These are phyloP conservation scores for Peltaster fructicola DNA, from an alignment of 2,329 filamentous ascomycete genomes.

Conservation along the genomic window DNA sequence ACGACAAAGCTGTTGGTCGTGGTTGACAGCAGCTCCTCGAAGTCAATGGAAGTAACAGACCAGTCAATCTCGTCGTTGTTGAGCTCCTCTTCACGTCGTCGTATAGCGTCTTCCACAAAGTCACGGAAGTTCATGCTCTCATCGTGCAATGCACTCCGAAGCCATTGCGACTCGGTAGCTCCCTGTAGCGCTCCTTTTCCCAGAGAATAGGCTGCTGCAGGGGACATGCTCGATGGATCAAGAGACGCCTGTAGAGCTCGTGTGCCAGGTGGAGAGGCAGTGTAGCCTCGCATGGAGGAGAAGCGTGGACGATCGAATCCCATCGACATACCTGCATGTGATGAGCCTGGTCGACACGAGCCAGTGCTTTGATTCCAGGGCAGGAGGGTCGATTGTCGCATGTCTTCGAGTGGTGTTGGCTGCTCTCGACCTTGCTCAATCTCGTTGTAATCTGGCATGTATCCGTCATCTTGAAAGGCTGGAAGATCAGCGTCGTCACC, in stretches of 20 bases:
- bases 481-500: constrained; percentile 9
- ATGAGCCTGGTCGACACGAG: constrained; percentile 25
- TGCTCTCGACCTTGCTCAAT: constrained; percentile 56
- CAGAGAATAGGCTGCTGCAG: constrained; percentile 6
- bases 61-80: constrained; percentile 16
- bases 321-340: constrained; percentile 15
- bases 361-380: constrained; percentile 42
- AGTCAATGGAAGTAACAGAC: constrained; percentile 33
- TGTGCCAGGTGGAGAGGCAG: constrained; percentile 43
- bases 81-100: constrained; percentile 8
- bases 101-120: constrained; percentile 35
- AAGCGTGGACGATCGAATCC: constrained; percentile 7
- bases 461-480: constrained; percentile 6
- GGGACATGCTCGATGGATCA: constrained; percentile 7
- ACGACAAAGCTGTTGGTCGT: constrained; percentile 37
- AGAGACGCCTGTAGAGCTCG: constrained; percentile 21
- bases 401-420: constrained; percentile 45
- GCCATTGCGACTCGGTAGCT: constrained; percentile 29
- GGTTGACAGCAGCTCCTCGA: constrained; percentile 52
- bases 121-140: constrained; percentile 46
- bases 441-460: constrained; percentile 22
- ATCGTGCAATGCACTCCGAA: constrained; percentile 35
- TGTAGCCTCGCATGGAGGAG: constrained; percentile 34
- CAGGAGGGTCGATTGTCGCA: constrained; percentile 39
- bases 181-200: constrained; percentile 33